These are phyloP conservation scores for Colletotrichum camelliae DNA, from an alignment of 2,329 filamentous ascomycete species.

Conservation along the genomic window DNA sequence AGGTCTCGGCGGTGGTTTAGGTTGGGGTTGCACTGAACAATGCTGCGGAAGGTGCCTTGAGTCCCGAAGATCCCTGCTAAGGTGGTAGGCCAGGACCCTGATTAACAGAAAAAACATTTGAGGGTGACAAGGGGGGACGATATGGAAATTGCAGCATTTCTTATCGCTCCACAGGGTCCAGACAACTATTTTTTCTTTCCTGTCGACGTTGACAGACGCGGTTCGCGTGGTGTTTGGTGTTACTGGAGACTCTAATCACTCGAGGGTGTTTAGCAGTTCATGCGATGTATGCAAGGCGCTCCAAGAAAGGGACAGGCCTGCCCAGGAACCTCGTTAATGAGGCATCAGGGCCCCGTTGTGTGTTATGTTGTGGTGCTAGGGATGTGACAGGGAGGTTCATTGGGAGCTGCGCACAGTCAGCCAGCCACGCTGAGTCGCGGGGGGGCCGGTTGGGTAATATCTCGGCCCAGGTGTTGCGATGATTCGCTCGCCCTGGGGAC, in stretches of 20 bases:
- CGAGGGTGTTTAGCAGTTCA: slow-evolving; percentile 1
- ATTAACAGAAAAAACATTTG: neutral
- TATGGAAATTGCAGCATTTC: slow-evolving; percentile 2
- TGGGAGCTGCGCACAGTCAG: slow-evolving; percentile 1
- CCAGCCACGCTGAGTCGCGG: slow-evolving; percentile 3
- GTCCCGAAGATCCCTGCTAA: neutral
- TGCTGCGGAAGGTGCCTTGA: neutral
- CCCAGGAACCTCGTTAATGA: neutral
- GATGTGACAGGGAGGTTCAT: slow-evolving; percentile 8
- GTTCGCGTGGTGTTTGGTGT: neutral
- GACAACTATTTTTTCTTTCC: neutral
- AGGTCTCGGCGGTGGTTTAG: neutral
- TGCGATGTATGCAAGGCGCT: neutral
- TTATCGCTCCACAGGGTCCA: neutral
- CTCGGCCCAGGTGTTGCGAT: neutral
- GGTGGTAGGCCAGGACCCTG: slow-evolving; percentile 11
- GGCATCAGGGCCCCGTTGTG: neutral
- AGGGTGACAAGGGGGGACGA: neutral
- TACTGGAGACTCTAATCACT: neutral
- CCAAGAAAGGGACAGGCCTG: neutral
- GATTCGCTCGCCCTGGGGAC: neutral
- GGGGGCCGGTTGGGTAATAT: neutral
- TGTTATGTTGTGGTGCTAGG: neutral
- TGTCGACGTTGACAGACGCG: neutral
- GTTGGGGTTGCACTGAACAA: slow-evolving; percentile 3